phyloP scores from a whole-genome alignment of 1,139 yeast species.

The Suhomyces choctaworum region DNA sequence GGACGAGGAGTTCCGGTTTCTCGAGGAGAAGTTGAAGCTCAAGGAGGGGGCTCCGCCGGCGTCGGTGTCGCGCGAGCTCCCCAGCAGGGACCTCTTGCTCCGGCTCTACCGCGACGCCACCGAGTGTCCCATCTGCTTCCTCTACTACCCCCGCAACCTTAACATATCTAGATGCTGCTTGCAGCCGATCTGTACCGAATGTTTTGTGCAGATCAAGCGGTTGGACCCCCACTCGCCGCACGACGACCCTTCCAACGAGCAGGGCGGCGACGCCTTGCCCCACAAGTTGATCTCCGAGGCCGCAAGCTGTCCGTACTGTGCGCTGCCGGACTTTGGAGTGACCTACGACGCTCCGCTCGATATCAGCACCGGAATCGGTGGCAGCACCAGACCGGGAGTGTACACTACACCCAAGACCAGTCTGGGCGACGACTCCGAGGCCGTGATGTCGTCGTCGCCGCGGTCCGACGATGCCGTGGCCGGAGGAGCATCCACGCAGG shows the following conservation, averaged over 20 bases:
- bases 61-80: conserved; percentile 18
- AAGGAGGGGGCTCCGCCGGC: conserved; percentile 17
- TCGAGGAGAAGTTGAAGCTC: conserved; percentile 37
- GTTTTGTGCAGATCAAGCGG: conserved; percentile 93
- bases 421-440: conserved; percentile 18
- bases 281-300: conserved; percentile 78
- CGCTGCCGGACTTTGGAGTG: conserved; percentile 82
- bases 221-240: conserved; percentile 95
- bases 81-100: conserved; percentile 35
- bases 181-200: conserved; percentile 93
- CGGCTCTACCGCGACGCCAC: conserved; percentile 60
- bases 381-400: conserved; percentile 24
- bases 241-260: conserved; percentile 45
- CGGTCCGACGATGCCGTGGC: conserved; percentile 8
- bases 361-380: conserved; percentile 56
- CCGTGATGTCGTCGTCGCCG: conserved; percentile 16
- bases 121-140: conserved; percentile 95
- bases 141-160: conserved; percentile 76
- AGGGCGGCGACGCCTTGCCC: conserved; percentile 40
- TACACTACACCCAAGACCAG: conserved; percentile 8
- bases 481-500: neutral
- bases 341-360: conserved; percentile 66
- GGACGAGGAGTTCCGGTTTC: conserved; percentile 50
- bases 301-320: conserved; percentile 93
- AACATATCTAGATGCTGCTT: conserved; percentile 88